phyloP scores from a whole-genome alignment of 306 rosid species.

The Morella rubra region DNA sequence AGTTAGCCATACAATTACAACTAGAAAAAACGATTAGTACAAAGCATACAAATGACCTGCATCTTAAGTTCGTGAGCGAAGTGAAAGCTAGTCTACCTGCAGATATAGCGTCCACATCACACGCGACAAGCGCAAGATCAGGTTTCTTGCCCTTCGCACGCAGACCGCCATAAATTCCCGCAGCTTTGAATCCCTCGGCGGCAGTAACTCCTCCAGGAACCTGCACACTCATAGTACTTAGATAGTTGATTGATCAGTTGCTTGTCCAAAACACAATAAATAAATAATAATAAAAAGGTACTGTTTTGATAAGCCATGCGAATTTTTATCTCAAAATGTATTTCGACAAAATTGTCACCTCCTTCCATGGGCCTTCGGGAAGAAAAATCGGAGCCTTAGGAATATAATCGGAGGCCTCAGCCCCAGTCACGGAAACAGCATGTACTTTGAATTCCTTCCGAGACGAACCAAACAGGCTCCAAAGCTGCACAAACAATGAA shows the following conservation, averaged over 20 bases:
- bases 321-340: not conserved
- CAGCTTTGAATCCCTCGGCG: slow-evolving; percentile 88
- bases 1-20: not conserved
- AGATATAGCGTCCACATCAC: slow-evolving; percentile 88
- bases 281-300: too few relatives aligned
- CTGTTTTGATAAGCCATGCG: not conserved
- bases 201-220: slow-evolving; percentile 91
- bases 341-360: slow-evolving; percentile 42
- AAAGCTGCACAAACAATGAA: slow-evolving; percentile 16
- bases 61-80: not conserved
- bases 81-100: slow-evolving; percentile 56
- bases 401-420: slow-evolving; percentile 40
- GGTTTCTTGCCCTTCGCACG: slow-evolving; percentile 79
- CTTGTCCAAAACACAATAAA: too few relatives aligned
- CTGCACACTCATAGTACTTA: slow-evolving; percentile 38
- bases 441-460: slow-evolving; percentile 22
- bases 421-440: slow-evolving; percentile 34
- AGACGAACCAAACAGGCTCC: slow-evolving; percentile 24
- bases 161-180: slow-evolving; percentile 81
- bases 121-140: slow-evolving; percentile 89
- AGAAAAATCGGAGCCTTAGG: slow-evolving; percentile 85
- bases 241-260: not conserved
- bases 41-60: not conserved
- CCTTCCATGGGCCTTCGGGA: slow-evolving; percentile 92
- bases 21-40: slow-evolving; percentile 7